phyloP scores from a whole-genome alignment of 768 basidiomycete species.

The Myochromella boudieri region DNA sequence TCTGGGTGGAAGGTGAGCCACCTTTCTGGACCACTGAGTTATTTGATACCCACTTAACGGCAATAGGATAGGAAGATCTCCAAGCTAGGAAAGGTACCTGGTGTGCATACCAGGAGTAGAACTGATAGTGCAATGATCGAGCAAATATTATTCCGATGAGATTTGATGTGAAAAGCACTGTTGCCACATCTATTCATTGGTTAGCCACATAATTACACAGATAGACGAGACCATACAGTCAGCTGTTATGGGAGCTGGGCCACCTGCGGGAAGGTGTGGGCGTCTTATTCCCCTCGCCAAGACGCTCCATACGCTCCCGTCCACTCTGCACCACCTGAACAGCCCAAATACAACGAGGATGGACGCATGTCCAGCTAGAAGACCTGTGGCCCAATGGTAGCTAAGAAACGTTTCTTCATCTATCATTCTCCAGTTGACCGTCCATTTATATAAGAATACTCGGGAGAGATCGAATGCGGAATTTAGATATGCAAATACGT shows the following conservation, averaged over 20 bases:
- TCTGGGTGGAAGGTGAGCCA: conserved; percentile 36
- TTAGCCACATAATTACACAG: conserved; percentile 10
- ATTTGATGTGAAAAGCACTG: conserved; percentile 88
- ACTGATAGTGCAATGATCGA: conserved; percentile 95
- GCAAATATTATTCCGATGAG: conserved; percentile 90
- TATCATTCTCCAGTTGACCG: conserved; percentile 95
- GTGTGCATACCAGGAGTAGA: conserved; percentile 96
- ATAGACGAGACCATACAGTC: conserved; percentile 55
- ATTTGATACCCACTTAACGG: conserved; percentile 52
- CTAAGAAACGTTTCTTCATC: conserved; percentile 76
- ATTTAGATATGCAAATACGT: conserved; percentile 63
- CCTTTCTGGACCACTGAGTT: conserved; percentile 1
- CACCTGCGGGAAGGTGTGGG: conserved; percentile 54
- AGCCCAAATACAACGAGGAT: conserved; percentile 66
- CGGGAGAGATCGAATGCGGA: conserved; percentile 87
- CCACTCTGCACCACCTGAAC: conserved; percentile 71
- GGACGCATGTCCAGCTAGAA: conserved; percentile 67
- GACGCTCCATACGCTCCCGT: conserved; percentile 65
- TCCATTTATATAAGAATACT: conserved; percentile 93
- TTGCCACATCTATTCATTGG: conserved; percentile 61
- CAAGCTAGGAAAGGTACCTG: conserved; percentile 84
- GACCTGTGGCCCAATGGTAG: conserved; percentile 50
- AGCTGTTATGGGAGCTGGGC: conserved; percentile 44
- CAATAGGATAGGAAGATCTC: conserved; percentile 64
- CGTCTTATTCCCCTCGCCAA: conserved; percentile 51